Evolutionary conservation across 208 protist genomes (phyloP), one percentile per base, ranked within the genome.

Genomic region (Trypanosoma theileri): DNA sequence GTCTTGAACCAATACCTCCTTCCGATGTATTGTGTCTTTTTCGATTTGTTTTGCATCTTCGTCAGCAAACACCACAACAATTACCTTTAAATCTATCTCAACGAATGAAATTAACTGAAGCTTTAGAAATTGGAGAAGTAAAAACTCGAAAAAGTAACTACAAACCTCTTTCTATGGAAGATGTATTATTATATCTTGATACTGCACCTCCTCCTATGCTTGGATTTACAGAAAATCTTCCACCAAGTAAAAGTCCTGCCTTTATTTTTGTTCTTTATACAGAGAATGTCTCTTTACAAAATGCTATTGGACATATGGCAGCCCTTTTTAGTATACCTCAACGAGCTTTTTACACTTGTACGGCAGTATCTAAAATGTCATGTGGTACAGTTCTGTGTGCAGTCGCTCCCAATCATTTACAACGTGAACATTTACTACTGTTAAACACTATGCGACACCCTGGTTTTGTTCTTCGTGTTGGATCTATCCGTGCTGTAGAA

Each of bases 361-460:
- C 86, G 9, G 73, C 77, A 0, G 81, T 71, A n/a, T 85, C 79
- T 28, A 96, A 96, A 73, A 93, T 94, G 86, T 86, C 86, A 22
- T 87, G 79, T 70, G 69, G 82, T 13, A 69, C 88, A 3, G 62
- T 93, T 46, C 67, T 92, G 17, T 96, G 88, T 69, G 84, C 75
- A 14, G 77, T 94, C 10, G 71, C 69, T 44, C 79, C 76, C 14
- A 90, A 86, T 42, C 52, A 76, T 1, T 55, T 96, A 19, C 45
- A 64, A 7, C 81, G 82, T 0, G 84, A 92, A 52, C 82, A 92
- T 52, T 80, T 96, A 40, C 81, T 96, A 13, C 74, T 92, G 14
- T 58, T 96, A 4, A 96, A 96, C 81, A 94, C 88, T 41, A 82
- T 96, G 80, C 84, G 88, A 0, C 85, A 90, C 66, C 91, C 91